These are phyloP conservation scores for Diutina siamensis DNA, from an alignment of 1,139 yeast species.

Conservation along the genomic window DNA sequence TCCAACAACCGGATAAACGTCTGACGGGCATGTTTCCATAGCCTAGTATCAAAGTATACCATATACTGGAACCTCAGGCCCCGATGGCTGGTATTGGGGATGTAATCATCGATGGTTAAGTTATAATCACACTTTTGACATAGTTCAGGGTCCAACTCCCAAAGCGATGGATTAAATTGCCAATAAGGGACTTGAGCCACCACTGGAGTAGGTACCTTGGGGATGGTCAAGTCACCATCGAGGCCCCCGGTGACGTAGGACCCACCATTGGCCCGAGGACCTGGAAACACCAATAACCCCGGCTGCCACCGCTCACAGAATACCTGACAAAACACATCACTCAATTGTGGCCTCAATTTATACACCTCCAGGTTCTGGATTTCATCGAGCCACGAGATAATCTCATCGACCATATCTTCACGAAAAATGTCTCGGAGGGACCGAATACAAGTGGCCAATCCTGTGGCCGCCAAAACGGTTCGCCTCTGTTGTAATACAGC, in stretches of 20 bases:
- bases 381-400: conserved; percentile 53
- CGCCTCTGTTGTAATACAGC: conserved; percentile 42
- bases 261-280: background rate
- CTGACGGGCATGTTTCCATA: conserved; percentile 58
- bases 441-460: conserved; percentile 56
- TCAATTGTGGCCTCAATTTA: conserved; percentile 34
- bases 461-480: conserved; percentile 41
- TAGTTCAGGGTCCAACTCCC: background rate
- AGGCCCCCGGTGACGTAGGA: background rate
- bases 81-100: conserved; percentile 19
- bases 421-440: conserved; percentile 61
- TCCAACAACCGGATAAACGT: conserved; percentile 59
- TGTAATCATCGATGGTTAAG: conserved; percentile 8
- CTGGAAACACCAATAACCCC: conserved; percentile 21
- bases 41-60: conserved; percentile 54
- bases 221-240: background rate
- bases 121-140: conserved; percentile 14
- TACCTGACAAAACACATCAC: conserved; percentile 46
- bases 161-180: conserved; percentile 18
- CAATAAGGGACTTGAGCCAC: conserved; percentile 17
- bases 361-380: conserved; percentile 45
- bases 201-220: background rate
- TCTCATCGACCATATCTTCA: conserved; percentile 73
- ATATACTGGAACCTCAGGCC: conserved; percentile 77
- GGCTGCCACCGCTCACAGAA: conserved; percentile 41